Conservation (phyloP, 352 stramenopile genomes). For the Phytophthora nicotianae region DNA sequence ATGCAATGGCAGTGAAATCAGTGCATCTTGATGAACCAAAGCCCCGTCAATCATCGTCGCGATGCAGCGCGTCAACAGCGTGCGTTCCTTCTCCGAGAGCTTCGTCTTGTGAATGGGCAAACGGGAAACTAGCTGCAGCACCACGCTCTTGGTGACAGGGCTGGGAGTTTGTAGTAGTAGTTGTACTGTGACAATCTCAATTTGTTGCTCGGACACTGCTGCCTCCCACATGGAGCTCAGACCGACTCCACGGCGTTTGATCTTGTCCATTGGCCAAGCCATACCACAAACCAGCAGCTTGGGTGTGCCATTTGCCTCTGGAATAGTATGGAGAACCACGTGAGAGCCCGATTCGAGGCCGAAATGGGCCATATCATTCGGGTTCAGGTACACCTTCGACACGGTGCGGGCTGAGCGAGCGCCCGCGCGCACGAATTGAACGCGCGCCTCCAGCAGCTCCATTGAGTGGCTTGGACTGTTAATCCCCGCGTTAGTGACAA, state of each 20-base stretch:
- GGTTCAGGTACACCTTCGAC: constrained; percentile 75
- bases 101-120: constrained; percentile 27
- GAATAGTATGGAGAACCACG: constrained; percentile 38
- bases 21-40: constrained; percentile 51
- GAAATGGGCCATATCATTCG: constrained; percentile 51
- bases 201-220: constrained; percentile 29
- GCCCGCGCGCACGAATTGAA: constrained; percentile 68
- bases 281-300: constrained; percentile 63
- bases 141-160: constrained; percentile 31
- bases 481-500: constrained; percentile 25
- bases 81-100: constrained; percentile 61
- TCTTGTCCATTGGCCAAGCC: constrained; percentile 76
- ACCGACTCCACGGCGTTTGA: constrained; percentile 64
- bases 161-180: constrained; percentile 27
- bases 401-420: constrained; percentile 58
- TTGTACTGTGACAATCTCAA: constrained; percentile 34
- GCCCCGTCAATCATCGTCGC: constrained; percentile 69
- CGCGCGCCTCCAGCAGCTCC: constrained; percentile 37
- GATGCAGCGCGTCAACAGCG: constrained; percentile 62
- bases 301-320: neutral
- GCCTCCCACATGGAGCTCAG: constrained; percentile 80
- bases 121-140: constrained; percentile 47
- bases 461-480: constrained; percentile 21
- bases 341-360: constrained; percentile 44
- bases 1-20: constrained; percentile 67